A percentile compares a stretch with the other conserved stretches of the same genome.
Conservation (phyloP, 1,284 basidiomycete genomes). For the Athelia psychrophila region DNA sequence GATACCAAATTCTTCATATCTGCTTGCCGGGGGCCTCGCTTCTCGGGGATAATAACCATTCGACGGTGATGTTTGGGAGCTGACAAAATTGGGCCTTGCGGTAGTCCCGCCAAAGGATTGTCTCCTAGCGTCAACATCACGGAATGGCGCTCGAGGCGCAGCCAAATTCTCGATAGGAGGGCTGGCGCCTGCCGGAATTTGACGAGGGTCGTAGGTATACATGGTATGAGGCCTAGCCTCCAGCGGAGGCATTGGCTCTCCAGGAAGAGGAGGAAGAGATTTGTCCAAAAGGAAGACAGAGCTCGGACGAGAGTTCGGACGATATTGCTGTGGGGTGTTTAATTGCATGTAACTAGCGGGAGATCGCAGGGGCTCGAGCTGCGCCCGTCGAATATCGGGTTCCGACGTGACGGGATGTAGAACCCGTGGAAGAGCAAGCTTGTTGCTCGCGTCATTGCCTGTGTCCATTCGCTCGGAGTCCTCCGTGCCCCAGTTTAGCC, state of each 20-base stretch:
- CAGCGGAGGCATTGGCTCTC: slow-evolving; percentile 40
- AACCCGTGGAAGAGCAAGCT: slow-evolving; percentile 25
- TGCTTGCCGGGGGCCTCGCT: slow-evolving; percentile 25
- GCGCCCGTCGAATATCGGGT: slow-evolving; percentile 52
- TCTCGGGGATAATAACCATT: slow-evolving; percentile 24
- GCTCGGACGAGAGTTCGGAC: slow-evolving; percentile 28
- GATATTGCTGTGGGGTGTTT: slow-evolving; percentile 26
- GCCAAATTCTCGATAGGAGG: slow-evolving; percentile 43
- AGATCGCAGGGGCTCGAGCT: slow-evolving; percentile 19
- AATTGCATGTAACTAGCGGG: slow-evolving; percentile 12
- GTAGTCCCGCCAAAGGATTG: slow-evolving; percentile 73
- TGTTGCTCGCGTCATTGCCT: slow-evolving; percentile 29
- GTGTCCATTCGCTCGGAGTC: slow-evolving; percentile 30
- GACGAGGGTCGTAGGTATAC: slow-evolving; percentile 55
- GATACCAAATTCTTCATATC: slow-evolving; percentile 65
- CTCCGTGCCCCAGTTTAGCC: slow-evolving; percentile 33
- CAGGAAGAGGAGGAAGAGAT: slow-evolving; percentile 71
- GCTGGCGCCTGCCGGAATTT: slow-evolving; percentile 36
- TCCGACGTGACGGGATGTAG: slow-evolving; percentile 55
- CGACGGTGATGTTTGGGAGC: slow-evolving; percentile 44
- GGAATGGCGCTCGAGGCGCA: slow-evolving; percentile 65
- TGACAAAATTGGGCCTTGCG: slow-evolving; percentile 50
- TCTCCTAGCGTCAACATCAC: slow-evolving; percentile 50
- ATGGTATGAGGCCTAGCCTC: slow-evolving; percentile 64
- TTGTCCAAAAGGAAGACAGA: slow-evolving; percentile 59